Evolutionary conservation across 306 rosid species (phyloP).

Genomic region (Trifolium subterraneum): DNA sequence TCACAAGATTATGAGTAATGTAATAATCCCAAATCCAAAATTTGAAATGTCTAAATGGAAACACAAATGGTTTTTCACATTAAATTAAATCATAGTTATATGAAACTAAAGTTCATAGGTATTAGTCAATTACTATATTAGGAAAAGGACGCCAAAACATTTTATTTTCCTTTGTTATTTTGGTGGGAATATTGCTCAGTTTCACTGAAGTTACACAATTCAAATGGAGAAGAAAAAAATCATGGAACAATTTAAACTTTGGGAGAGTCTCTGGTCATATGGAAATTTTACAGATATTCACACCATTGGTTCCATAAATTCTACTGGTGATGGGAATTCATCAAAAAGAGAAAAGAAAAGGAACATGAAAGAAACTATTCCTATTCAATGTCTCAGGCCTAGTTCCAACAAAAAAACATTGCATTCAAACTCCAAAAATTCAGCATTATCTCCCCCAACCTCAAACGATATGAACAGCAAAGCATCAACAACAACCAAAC

Average conservation of each 20-base stretch:
- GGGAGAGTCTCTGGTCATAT: slow-evolving; percentile 15
- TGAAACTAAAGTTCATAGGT: slow-evolving; percentile 25
- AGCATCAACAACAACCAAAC: not conserved
- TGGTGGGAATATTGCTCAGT: slow-evolving; percentile 3
- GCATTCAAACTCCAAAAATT: not conserved
- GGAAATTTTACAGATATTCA: slow-evolving; percentile 10
- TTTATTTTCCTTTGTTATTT: slow-evolving; percentile 1
- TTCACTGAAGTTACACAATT: slow-evolving; percentile 12
- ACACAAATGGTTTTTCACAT: slow-evolving; percentile 7
- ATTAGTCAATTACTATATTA: not conserved
- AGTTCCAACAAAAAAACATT: not conserved
- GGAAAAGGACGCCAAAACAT: not conserved
- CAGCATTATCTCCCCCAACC: not conserved
- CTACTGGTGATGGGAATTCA: slow-evolving; percentile 5
- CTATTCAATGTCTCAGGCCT: not conserved
- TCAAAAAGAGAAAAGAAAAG: not conserved
- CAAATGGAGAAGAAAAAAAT: slow-evolving; percentile 6
- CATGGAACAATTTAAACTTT: not conserved
- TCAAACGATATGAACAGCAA: slow-evolving; percentile 9
- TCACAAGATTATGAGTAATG: slow-evolving; percentile 7
- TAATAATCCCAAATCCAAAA: slow-evolving; percentile 10
- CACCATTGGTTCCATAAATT: slow-evolving; percentile 4
- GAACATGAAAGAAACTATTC: not conserved
- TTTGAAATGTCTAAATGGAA: slow-evolving; percentile 25
- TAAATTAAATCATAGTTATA: not conserved